Evolutionary conservation across 805 yeast genomes (phyloP), one percentile per base, ranked within the genome.

Genomic region (Metschnikowia peoriensis): DNA sequence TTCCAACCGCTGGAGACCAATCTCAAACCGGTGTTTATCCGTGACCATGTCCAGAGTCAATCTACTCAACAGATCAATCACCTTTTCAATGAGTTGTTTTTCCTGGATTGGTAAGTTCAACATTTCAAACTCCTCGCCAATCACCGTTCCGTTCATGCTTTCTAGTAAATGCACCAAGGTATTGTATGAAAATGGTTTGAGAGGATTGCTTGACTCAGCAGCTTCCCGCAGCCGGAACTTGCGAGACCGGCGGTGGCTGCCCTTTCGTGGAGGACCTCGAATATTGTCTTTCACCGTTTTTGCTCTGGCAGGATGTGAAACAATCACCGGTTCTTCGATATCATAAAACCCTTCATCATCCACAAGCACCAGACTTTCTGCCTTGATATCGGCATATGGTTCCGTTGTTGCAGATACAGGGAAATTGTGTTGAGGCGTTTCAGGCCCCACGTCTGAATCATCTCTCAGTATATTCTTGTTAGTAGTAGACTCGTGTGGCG

Each of bases 21-120:
- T 90, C 14, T 84, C 85, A 52, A 87, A 85, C 62, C 94, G 82
- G 29, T 81, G 82, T 29, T 89, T 89, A 66, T 93, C 97, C 51
- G 89, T 66, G 49, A 91, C 87, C 89, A 94, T 90, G 64, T 91
- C 97, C 49, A 92, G 89, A 2, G 96, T 90, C 53, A 94, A 78
- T 61, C 94, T 78, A 39, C 94, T 85, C 44, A 93, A 74, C 1
- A 96, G 85, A 62, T 91, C 96, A 3, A 93, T 88, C 46, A 93
- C 83, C 67, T 89, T 84, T 63, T 93, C 97, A 41, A 93, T 75
- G 40, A 92, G 75, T 61, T 82, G 85, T 59, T 88, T 86, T 63
- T 91, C 97, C 53, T 85, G 86, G 0, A 78, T 70, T 9, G 93
- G 91, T 57, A 91, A 76, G 38, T 86, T 88, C 53, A 92, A 70